phyloP scores from a whole-genome alignment of 805 yeast species.

The Candida morakotiae region DNA sequence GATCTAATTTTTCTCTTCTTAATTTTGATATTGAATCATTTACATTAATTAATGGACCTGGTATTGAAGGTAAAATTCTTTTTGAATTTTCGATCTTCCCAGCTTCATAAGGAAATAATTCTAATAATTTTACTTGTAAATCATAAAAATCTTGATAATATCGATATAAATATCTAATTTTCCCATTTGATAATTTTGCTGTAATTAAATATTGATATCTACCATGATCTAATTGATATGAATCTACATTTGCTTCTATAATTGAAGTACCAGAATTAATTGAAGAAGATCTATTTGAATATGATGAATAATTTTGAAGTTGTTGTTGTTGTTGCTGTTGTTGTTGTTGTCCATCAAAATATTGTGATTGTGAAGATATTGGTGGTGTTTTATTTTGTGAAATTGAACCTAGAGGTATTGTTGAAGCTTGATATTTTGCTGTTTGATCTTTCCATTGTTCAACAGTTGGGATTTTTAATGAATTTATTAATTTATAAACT shows the following conservation, averaged over 20 bases:
- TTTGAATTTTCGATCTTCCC: constrained; percentile 75
- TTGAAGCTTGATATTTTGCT: constrained; percentile 88
- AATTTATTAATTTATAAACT: constrained; percentile 47
- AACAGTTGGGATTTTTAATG: constrained; percentile 80
- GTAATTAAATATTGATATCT: constrained; percentile 83
- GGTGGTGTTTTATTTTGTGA: constrained; percentile 27
- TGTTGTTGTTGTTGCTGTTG: no score
- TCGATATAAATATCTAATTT: constrained; percentile 68
- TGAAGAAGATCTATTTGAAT: constrained; percentile 28
- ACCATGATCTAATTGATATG: constrained; percentile 76
- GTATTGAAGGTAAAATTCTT: constrained; percentile 87
- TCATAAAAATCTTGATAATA: constrained; percentile 96
- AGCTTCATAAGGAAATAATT: constrained; percentile 86
- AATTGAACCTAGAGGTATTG: constrained; percentile 63
- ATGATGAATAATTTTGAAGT: neutral
- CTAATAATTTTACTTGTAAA: constrained; percentile 78
- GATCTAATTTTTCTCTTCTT: constrained; percentile 51
- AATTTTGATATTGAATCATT: constrained; percentile 64
- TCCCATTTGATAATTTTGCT: constrained; percentile 67
- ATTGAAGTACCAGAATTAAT: no score
- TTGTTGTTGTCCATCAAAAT: constrained; percentile 21
- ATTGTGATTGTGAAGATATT: constrained; percentile 33
- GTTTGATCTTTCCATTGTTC: constrained; percentile 93
- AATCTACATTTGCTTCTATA: constrained; percentile 69
- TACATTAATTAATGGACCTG: constrained; percentile 92